Evolutionary conservation across 768 basidiomycete species (phyloP).

Genomic region (Psilocybe cyanescens): DNA sequence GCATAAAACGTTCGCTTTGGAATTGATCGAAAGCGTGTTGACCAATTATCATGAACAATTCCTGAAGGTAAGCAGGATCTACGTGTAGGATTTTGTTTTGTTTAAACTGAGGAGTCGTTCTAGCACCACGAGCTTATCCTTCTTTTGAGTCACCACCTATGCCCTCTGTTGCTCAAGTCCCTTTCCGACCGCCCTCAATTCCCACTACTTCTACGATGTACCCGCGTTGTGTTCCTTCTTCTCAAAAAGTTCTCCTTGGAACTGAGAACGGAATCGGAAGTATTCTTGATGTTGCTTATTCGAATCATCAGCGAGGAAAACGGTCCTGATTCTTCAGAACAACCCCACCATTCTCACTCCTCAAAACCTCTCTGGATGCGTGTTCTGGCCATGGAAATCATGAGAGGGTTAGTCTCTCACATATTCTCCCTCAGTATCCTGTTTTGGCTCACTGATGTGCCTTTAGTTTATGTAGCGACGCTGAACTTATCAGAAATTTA

Average conservation of each 20-base stretch:
- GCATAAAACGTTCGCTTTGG: slow-evolving; percentile 94
- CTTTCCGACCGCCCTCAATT: slow-evolving; percentile 84
- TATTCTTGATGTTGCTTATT: slow-evolving; percentile 79
- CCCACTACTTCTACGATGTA: slow-evolving; percentile 88
- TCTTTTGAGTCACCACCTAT: slow-evolving; percentile 88
- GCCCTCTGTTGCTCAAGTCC: slow-evolving; percentile 85
- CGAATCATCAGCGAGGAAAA: slow-evolving; percentile 62
- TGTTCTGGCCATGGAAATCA: slow-evolving; percentile 90
- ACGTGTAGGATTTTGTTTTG: background rate
- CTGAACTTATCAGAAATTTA: slow-evolving; percentile 76
- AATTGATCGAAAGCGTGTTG: slow-evolving; percentile 94
- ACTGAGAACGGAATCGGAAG: slow-evolving; percentile 82
- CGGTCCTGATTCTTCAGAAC: slow-evolving; percentile 28
- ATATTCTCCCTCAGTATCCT: background rate
- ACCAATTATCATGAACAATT: slow-evolving; percentile 92
- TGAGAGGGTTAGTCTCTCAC: slow-evolving; percentile 65
- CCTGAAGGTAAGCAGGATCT: slow-evolving; percentile 57
- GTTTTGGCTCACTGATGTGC: background rate
- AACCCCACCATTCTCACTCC: slow-evolving; percentile 32
- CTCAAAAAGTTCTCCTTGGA: slow-evolving; percentile 89
- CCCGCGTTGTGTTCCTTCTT: slow-evolving; percentile 91
- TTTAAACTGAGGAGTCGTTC: background rate
- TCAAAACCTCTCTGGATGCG: slow-evolving; percentile 83
- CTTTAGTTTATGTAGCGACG: slow-evolving; percentile 74
- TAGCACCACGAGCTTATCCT: slow-evolving; percentile 85